These are phyloP conservation scores for Lactarius indigo DNA, from an alignment of 768 basidiomycete genomes.

Conservation along the genomic window DNA sequence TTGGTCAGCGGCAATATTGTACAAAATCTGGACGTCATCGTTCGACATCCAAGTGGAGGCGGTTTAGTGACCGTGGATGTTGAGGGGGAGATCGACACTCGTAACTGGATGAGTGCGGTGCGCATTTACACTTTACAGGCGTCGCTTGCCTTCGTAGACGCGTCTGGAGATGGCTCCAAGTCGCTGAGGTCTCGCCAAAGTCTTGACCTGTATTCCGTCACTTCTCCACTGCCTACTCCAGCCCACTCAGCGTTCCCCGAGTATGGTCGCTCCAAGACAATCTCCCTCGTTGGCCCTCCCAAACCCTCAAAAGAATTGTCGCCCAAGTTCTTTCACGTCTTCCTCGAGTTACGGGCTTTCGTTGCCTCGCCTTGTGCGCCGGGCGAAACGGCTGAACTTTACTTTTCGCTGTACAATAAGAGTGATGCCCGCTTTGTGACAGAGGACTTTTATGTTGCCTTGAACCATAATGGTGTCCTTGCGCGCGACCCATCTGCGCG, in stretches of 20 bases:
- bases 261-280: conserved; percentile 36
- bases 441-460: conserved; percentile 85
- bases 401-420: conserved; percentile 90
- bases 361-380: conserved; percentile 87
- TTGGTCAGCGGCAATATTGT: conserved; percentile 88
- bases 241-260: conserved; percentile 75
- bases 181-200: conserved; percentile 37
- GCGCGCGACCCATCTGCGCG: conserved; percentile 72
- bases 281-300: conserved; percentile 35
- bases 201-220: conserved; percentile 43
- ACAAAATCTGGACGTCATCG: conserved; percentile 91
- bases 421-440: conserved; percentile 83
- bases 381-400: conserved; percentile 90
- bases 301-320: conserved; percentile 39
- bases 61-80: conserved; percentile 87
- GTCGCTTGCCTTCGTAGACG: conserved; percentile 70
- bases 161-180: conserved; percentile 36
- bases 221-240: conserved; percentile 50
- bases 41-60: conserved; percentile 92
- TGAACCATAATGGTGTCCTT: conserved; percentile 89
- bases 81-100: conserved; percentile 73
- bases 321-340: conserved; percentile 84
- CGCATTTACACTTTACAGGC: conserved; percentile 91
- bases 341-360: conserved; percentile 87
- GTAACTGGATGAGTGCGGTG: conserved; percentile 85